Evolutionary conservation across 73 alveolate species (phyloP).

Genomic region (Symbiodinium natans): DNA sequence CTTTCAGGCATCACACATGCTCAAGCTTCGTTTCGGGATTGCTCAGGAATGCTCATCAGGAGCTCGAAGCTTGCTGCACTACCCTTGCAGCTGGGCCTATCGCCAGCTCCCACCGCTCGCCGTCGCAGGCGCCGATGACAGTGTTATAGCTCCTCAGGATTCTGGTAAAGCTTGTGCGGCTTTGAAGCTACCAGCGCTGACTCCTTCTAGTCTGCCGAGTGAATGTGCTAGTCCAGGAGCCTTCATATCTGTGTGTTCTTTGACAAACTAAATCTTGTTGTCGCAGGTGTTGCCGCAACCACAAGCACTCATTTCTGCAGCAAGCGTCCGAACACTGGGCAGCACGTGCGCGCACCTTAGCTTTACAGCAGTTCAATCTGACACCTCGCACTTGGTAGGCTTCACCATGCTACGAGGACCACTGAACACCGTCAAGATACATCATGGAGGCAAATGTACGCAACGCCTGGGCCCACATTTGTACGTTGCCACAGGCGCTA

Average conservation of each 20-base stretch:
- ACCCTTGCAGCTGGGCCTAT: neutral
- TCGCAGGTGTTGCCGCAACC: too few species aligned
- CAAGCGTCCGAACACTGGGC: conserved; percentile 50
- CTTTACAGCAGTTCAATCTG: too few species aligned
- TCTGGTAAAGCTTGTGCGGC: too few species aligned
- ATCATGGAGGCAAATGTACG: neutral
- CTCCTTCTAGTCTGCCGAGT: too few species aligned
- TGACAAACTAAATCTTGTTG: too few species aligned
- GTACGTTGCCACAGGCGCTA: conserved; percentile 58
- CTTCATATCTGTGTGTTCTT: neutral
- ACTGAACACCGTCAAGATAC: neutral
- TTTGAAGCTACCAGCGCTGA: too few species aligned
- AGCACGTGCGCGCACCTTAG: neutral
- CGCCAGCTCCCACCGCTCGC: conserved; percentile 25
- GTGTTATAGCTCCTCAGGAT: conserved; percentile 73
- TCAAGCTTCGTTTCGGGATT: too few species aligned
- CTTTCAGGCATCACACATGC: too few species aligned
- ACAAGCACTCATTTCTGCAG: neutral
- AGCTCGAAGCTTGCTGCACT: too few species aligned
- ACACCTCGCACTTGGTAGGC: neutral
- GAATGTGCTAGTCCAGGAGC: neutral
- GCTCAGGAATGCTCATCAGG: too few species aligned
- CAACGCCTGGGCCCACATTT: conserved; percentile 34
- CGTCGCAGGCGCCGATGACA: conserved; percentile 30
- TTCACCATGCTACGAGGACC: too few species aligned